Percentiles rank a stretch among this genome's conserved stretches.
Conservation (phyloP, 2,329 filamentous ascomycete species). For the Monosporascus sp. region DNA sequence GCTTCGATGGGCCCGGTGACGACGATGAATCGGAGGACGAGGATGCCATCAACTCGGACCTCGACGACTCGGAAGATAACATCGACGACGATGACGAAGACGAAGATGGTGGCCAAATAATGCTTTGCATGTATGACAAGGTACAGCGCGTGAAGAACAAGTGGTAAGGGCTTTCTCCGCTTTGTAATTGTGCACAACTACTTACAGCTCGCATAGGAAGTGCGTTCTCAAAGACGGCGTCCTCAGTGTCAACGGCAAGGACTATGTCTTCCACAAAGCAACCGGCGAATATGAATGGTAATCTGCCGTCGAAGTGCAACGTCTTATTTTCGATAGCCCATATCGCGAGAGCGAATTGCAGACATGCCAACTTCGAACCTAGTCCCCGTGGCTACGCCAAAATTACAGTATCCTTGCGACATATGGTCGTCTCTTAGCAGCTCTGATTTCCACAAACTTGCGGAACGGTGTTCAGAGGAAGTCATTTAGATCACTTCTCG, state of each 20-base stretch:
- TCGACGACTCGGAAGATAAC: conserved; percentile 90
- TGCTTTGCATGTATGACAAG: conserved; percentile 99
- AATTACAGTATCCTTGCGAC: too few relatives aligned
- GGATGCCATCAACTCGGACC: conserved; percentile 96
- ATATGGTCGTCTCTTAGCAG: too few relatives aligned
- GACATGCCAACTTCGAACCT: not conserved
- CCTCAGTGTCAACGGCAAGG: conserved; percentile 85
- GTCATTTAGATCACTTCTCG: too few relatives aligned
- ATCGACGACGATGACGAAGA: conserved; percentile 80
- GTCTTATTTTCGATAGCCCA: too few relatives aligned
- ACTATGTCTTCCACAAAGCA: conserved; percentile 97
- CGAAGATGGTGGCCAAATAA: conserved; percentile 81
- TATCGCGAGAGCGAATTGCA: not conserved
- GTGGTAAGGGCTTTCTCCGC: conserved; percentile 51
- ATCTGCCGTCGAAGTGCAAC: conserved; percentile 8
- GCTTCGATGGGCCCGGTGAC: conserved; percentile 61
- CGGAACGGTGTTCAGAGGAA: too few relatives aligned
- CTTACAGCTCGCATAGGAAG: conserved; percentile 58
- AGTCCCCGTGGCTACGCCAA: too few relatives aligned
- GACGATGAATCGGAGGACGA: conserved; percentile 67
- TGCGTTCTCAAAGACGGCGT: conserved; percentile 97
- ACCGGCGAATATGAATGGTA: conserved; percentile 98
- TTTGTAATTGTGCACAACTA: conserved; percentile 10
- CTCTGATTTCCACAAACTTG: too few relatives aligned
- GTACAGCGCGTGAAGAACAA: conserved; percentile 99